phyloP scores from a whole-genome alignment of 2,329 filamentous ascomycete genomes.

The Xylariales sp. region DNA sequence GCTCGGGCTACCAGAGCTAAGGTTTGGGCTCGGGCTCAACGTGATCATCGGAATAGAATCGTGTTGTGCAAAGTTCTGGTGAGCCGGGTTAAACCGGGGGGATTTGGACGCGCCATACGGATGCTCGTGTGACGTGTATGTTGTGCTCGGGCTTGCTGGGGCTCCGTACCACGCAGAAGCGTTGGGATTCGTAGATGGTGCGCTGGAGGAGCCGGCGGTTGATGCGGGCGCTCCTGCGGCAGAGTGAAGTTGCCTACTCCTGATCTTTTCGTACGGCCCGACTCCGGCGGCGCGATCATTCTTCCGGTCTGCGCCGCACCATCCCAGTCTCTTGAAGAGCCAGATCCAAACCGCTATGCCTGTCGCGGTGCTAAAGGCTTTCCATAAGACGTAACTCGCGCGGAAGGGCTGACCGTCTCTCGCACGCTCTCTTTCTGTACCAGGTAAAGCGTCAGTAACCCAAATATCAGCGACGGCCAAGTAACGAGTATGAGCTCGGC shows the following conservation, averaged over 20 bases:
- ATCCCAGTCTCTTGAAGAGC: constrained; percentile 29
- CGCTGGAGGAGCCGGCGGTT: neutral
- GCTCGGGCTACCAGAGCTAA: neutral
- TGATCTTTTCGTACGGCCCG: constrained; percentile 20
- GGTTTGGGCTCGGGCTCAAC: constrained; percentile 7
- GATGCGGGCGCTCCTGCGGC: neutral
- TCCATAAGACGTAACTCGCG: constrained; percentile 33
- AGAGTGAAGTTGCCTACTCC: neutral
- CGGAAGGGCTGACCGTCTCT: constrained; percentile 28
- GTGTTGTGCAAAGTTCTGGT: constrained; percentile 7
- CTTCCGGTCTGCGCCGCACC: constrained; percentile 17
- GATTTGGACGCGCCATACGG: constrained; percentile 3
- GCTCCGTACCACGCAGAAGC: constrained; percentile 5
- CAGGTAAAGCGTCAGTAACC: constrained; percentile 2
- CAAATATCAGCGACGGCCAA: neutral
- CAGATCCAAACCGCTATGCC: constrained; percentile 37
- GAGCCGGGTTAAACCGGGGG: neutral
- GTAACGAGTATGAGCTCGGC: too few relatives aligned
- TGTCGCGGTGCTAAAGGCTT: constrained; percentile 35
- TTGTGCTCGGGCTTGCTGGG: constrained; percentile 1
- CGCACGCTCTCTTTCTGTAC: constrained; percentile 31
- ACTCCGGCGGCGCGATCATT: neutral
- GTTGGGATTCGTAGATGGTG: neutral
- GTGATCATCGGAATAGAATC: constrained; percentile 25
- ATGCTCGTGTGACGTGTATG: constrained; percentile 2